phyloP scores from a whole-genome alignment of 2,329 filamentous ascomycete species.

The Colletotrichum aenigma region DNA sequence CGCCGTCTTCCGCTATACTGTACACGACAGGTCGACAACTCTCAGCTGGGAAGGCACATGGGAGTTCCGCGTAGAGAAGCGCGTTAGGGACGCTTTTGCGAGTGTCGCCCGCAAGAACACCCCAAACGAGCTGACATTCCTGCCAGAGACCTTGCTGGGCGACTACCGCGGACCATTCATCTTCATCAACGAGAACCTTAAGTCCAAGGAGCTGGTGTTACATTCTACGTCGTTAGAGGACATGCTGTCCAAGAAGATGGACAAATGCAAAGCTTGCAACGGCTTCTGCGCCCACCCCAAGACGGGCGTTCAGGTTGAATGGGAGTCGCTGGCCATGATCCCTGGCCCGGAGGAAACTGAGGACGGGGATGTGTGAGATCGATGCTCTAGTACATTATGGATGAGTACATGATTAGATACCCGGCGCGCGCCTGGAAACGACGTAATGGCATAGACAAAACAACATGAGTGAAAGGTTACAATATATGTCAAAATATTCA shows the following conservation, averaged over 20 bases:
- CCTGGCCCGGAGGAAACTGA: not conserved
- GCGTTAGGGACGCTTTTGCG: not conserved
- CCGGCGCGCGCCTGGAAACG: not conserved
- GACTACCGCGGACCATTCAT: constrained; percentile 18
- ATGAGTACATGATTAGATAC: constrained; percentile 14
- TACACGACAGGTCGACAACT: constrained; percentile 1
- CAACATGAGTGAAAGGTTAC: not conserved
- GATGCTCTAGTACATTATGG: not conserved
- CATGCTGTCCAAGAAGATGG: constrained; percentile 17
- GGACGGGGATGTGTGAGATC: not conserved
- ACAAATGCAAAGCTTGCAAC: constrained; percentile 16
- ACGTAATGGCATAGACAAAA: not conserved
- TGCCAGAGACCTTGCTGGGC: constrained; percentile 9
- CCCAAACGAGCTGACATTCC: not conserved
- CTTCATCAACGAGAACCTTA: constrained; percentile 18
- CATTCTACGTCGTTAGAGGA: constrained; percentile 11
- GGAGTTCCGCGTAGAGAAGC: constrained; percentile 1
- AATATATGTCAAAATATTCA: not conserved
- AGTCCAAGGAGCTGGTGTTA: constrained; percentile 27
- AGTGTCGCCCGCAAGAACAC: constrained; percentile 4
- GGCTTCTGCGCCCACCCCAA: constrained; percentile 16
- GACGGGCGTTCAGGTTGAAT: not conserved
- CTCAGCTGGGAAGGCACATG: constrained; percentile 15
- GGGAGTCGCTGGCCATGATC: not conserved
- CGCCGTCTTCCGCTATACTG: constrained; percentile 29